Evolutionary conservation across 768 basidiomycete species (phyloP).

Genomic region (Phlegmacium glaucopus): DNA sequence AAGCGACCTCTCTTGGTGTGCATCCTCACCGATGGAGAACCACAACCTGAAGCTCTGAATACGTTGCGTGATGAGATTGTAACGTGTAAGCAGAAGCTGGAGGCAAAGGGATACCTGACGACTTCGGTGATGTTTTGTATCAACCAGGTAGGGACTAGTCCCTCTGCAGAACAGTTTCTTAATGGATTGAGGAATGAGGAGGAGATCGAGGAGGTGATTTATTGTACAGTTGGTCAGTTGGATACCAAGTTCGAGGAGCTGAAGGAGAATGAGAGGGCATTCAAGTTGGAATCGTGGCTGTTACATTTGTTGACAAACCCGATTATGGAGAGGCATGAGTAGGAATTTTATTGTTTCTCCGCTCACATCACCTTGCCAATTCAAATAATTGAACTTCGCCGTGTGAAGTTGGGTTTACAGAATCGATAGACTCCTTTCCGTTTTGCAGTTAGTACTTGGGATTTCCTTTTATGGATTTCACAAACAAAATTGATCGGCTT

Average conservation of each 20-base stretch:
- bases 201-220: constrained; percentile 9
- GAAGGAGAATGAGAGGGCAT: constrained; percentile 11
- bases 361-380: too few relatives aligned
- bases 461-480: too few relatives aligned
- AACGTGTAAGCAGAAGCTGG: constrained; percentile 8
- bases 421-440: too few relatives aligned
- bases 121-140: constrained; percentile 13
- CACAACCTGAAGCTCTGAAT: neutral
- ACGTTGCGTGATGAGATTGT: constrained; percentile 8
- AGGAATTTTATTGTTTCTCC: too few relatives aligned
- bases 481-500: too few relatives aligned
- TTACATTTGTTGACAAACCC: constrained; percentile 7
- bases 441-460: too few relatives aligned
- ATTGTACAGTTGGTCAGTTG: constrained; percentile 14
- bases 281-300: constrained; percentile 14
- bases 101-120: constrained; percentile 5
- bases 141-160: constrained; percentile 12
- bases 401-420: too few relatives aligned
- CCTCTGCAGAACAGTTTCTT: constrained; percentile 3
- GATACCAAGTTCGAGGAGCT: constrained; percentile 12
- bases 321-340: constrained; percentile 3
- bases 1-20: constrained; percentile 12
- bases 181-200: constrained; percentile 1
- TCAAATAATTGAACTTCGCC: too few relatives aligned
- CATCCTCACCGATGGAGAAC: constrained; percentile 15